Base-by-base conservation (phyloP, 2,329 filamentous ascomycete genomes). In the Dissoconium aciculare region DNA sequence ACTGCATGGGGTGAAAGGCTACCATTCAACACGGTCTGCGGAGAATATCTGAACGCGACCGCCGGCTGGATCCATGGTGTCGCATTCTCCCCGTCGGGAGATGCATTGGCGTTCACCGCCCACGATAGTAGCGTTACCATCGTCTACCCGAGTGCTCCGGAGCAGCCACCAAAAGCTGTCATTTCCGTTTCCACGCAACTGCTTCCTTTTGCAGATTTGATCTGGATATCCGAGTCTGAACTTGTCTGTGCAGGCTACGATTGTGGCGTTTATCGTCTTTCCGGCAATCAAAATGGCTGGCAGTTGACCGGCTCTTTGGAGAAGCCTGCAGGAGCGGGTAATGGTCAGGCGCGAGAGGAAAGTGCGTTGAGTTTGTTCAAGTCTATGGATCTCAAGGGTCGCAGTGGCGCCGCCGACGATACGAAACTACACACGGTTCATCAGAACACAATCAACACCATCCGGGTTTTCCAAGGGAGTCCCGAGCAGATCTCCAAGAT, bases 371-470 rank as follows among this genome's bases (percentile, higher is more conserved):
- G 95, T 59, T 93, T 95, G 83, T 98, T 98, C 63, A 74, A 75
- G 49, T 85, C 94, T 63, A 95, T 98, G 89, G 89, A 98, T 58
- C 67, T 98, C 42, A 93, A 89, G 67, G 89, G 89, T 39, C 92
- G 92, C 60, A 64, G 67, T 33, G 41, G 44, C 16, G 28, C 27
- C 8, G 82, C 82, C 52, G 84, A 92, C 49, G 85, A 95, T 54
- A 94, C 85, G 3, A 81, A 92, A 62, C 67, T 98, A 45, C 89
- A 83, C 62, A 95, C 89, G 8, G 74, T 89, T 27, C 89, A 98
- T 59, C 89, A 98, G 56, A 98, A 98, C 60, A 93, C 85, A 15
- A 81, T 98, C 52, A 83, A 72, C 50, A 93, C 75, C 2, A 64
- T 98, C 30, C 72, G 89, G 26, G 66, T 72, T 12, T 94, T 78